Evolutionary conservation across 2,329 filamentous ascomycete genomes (phyloP).

Genomic region (Ilyonectria destructans): DNA sequence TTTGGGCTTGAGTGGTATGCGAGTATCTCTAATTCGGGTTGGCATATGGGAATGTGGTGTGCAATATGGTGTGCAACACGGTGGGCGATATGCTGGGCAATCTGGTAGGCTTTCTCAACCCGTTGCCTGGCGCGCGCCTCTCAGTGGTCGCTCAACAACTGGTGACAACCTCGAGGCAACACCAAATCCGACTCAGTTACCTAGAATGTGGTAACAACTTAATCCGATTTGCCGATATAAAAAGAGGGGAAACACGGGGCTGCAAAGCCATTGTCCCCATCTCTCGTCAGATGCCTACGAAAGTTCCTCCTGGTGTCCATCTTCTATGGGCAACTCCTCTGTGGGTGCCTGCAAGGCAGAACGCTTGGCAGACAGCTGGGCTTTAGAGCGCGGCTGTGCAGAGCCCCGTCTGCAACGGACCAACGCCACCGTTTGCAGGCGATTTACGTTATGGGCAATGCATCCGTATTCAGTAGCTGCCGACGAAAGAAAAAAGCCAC

Average conservation of each 20-base stretch:
- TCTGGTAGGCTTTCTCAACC: background rate
- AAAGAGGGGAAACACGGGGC: background rate
- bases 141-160: background rate
- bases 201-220: background rate
- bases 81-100: background rate
- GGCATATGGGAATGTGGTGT: too few species aligned
- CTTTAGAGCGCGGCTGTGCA: constrained; percentile 19
- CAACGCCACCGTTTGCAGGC: background rate
- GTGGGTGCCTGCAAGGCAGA: constrained; percentile 23
- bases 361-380: constrained; percentile 18
- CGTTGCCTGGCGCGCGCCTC: background rate
- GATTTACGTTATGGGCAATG: background rate
- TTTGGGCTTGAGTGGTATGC: background rate
- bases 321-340: background rate
- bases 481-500: constrained; percentile 2
- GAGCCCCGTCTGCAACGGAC: background rate
- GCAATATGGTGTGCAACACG: too few species aligned
- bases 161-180: background rate
- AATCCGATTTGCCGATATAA: background rate
- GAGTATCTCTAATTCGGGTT: too few species aligned
- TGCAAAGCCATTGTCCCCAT: background rate
- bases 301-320: background rate
- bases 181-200: background rate
- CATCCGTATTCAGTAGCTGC: constrained; percentile 5
- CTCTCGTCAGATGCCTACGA: background rate